phyloP scores from a whole-genome alignment of 768 basidiomycete genomes.

The Serendipita sp. region DNA sequence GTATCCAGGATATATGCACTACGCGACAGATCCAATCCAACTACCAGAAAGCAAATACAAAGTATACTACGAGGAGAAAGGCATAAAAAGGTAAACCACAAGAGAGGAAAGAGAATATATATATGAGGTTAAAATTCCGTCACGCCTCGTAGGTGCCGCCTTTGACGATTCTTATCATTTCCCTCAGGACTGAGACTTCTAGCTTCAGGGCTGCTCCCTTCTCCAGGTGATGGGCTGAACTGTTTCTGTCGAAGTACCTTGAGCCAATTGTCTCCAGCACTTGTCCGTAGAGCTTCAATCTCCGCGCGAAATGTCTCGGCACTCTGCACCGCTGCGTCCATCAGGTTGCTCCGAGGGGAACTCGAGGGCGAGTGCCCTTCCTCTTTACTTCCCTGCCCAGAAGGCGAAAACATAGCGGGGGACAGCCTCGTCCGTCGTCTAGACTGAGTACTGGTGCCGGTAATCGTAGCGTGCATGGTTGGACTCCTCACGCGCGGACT shows the following conservation, averaged over 20 bases:
- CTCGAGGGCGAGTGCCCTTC: too few species aligned
- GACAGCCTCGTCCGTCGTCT: background rate
- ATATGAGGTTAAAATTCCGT: background rate
- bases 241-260: conserved; percentile 3
- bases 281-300: background rate
- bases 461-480: background rate
- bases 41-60: conserved; percentile 7
- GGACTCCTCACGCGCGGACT: background rate
- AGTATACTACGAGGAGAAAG: conserved; percentile 6
- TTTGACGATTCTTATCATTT: background rate
- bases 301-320: background rate
- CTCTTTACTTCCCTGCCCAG: background rate
- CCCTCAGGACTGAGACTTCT: background rate
- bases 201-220: background rate
- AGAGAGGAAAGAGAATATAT: background rate
- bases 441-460: background rate
- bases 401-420: background rate
- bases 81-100: background rate
- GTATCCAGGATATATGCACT: background rate
- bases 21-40: background rate
- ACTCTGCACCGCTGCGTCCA: background rate
- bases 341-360: background rate
- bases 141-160: background rate
- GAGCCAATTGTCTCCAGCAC: conserved; percentile 3
- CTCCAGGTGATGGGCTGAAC: background rate